A percentile compares a stretch with the other conserved stretches of the same genome.
phyloP scores from a whole-genome alignment of 148 eudicot genomes.

The Chenopodium berlandieri region DNA sequence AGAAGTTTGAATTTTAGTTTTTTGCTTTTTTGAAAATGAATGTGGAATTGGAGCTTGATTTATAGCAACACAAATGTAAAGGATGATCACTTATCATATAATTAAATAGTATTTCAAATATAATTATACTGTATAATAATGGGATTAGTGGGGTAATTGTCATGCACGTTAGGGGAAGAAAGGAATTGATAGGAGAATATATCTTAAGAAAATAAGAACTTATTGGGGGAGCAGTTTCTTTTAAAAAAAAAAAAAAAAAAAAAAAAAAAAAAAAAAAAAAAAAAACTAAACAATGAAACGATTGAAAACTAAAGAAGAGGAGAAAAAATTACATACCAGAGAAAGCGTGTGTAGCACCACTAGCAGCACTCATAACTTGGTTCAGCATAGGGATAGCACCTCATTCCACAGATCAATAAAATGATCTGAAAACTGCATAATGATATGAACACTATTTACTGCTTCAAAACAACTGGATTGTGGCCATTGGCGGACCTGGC shows the following conservation, averaged over 20 bases:
- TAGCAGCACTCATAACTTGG: slow-evolving; percentile 86
- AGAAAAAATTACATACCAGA: slow-evolving; percentile 51
- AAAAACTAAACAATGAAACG: not conserved
- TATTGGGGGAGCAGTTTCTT: slow-evolving; percentile 15
- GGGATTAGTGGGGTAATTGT: slow-evolving; percentile 7
- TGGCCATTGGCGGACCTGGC: no score
- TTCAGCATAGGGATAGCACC: slow-evolving; percentile 83
- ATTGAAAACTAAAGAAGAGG: slow-evolving; percentile 4
- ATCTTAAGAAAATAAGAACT: not conserved
- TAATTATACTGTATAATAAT: no score
- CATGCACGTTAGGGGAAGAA: slow-evolving; percentile 10
- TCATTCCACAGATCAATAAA: slow-evolving; percentile 8
- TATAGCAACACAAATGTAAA: slow-evolving; percentile 9
- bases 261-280: no score
- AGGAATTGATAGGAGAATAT: not conserved
- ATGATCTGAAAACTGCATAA: not conserved
- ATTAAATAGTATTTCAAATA: no score
- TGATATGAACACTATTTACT: not conserved
- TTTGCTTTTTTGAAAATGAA: not conserved
- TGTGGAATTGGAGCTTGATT: not conserved
- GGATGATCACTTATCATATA: not conserved
- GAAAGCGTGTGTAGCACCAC: slow-evolving; percentile 93
- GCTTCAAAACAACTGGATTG: not conserved
- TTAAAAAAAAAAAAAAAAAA: not conserved
- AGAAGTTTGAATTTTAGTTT: not conserved